phyloP scores from a whole-genome alignment of 768 basidiomycete genomes.

The Tricholoma terreum region DNA sequence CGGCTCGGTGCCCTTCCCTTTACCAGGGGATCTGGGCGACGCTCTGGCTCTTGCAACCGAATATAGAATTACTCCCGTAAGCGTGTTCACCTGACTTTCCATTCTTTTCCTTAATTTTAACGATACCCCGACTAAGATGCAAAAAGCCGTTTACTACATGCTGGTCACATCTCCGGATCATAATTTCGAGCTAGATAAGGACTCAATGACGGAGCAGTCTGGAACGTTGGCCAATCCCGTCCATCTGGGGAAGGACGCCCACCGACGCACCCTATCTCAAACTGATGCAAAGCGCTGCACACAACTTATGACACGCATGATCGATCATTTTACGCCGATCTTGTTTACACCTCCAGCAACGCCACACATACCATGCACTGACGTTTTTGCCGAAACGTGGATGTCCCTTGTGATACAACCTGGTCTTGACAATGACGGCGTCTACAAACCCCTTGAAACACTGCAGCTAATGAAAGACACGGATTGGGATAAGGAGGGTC shows the following conservation, averaged over 20 bases:
- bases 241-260: background rate
- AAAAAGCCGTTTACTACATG: constrained; percentile 63
- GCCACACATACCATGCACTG: constrained; percentile 73
- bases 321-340: constrained; percentile 67
- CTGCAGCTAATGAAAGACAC: constrained; percentile 56
- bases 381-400: constrained; percentile 70
- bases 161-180: constrained; percentile 42
- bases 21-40: constrained; percentile 46
- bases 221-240: background rate
- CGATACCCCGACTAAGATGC: constrained; percentile 36
- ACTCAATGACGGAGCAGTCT: constrained; percentile 5
- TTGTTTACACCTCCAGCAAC: constrained; percentile 69
- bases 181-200: constrained; percentile 4
- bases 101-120: constrained; percentile 3
- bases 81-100: constrained; percentile 19
- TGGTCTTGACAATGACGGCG: constrained; percentile 57
- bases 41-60: constrained; percentile 50
- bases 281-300: constrained; percentile 39
- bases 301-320: constrained; percentile 50
- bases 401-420: constrained; percentile 67
- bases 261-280: constrained; percentile 25
- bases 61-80: constrained; percentile 47
- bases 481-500: constrained; percentile 55
- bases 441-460: constrained; percentile 72
- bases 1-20: constrained; percentile 40